These are phyloP conservation scores for Thraustochytrium sp. DNA, from an alignment of 352 stramenopile genomes.

Conservation along the genomic window DNA sequence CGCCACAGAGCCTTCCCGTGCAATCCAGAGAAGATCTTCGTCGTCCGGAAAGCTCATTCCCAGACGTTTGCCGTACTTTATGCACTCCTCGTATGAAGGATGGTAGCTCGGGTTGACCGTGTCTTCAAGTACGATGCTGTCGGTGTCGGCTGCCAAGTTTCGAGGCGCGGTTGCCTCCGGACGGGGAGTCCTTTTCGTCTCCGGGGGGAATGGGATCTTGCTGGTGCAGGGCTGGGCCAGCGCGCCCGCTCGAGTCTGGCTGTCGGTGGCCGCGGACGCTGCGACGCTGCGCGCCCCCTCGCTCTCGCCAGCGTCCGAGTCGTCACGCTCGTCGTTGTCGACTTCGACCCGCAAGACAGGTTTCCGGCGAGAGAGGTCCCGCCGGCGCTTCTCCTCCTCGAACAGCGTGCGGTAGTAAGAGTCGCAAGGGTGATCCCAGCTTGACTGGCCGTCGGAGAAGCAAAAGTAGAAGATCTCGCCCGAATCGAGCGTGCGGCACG, in stretches of 20 bases:
- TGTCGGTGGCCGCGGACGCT: too few relatives aligned
- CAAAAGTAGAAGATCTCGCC: slow-evolving; percentile 95
- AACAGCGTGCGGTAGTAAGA: slow-evolving; percentile 87
- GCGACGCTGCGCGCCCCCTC: too few relatives aligned
- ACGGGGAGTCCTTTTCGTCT: too few relatives aligned
- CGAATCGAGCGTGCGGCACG: slow-evolving; percentile 87
- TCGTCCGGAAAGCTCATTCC: slow-evolving; percentile 85
- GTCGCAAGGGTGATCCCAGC: slow-evolving; percentile 88
- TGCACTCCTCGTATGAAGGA: slow-evolving; percentile 76
- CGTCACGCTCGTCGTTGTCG: too few relatives aligned
- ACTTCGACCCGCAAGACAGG: too few relatives aligned
- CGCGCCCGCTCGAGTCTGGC: too few relatives aligned
- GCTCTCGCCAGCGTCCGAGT: too few relatives aligned
- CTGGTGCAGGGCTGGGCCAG: too few relatives aligned
- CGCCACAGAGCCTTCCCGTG: slow-evolving; percentile 81
- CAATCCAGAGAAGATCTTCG: slow-evolving; percentile 86
- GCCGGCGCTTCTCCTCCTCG: slow-evolving; percentile 81
- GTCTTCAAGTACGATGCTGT: slow-evolving; percentile 75
- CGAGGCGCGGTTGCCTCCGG: too few relatives aligned
- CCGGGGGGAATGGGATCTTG: too few relatives aligned
- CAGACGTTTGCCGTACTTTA: slow-evolving; percentile 90
- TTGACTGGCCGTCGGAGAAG: slow-evolving; percentile 79
- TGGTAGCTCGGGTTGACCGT: slow-evolving; percentile 91
- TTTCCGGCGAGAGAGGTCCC: slow-evolving; percentile 49
- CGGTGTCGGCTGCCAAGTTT: background rate